phyloP scores from a whole-genome alignment of 1,284 basidiomycete species.

The Microbotryum saponariae region DNA sequence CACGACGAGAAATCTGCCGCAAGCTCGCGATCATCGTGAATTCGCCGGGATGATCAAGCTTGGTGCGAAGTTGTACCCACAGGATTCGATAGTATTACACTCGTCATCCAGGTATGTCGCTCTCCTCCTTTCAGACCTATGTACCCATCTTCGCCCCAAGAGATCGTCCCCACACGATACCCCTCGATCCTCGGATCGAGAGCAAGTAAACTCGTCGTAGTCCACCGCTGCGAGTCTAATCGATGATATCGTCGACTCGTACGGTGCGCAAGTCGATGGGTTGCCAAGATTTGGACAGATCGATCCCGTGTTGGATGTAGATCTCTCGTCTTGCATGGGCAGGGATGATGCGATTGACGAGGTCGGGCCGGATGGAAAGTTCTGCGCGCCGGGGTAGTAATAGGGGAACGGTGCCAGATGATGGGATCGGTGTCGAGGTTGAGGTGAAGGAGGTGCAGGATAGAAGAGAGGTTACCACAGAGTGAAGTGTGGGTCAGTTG shows the following conservation, averaged over 20 bases:
- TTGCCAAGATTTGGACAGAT: conserved; percentile 52
- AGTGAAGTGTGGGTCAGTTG: neutral
- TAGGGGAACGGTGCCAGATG: neutral
- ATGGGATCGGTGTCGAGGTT: neutral
- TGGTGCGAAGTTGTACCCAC: too few species aligned
- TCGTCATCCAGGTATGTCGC: too few species aligned
- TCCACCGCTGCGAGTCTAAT: too few species aligned
- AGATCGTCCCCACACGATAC: too few species aligned
- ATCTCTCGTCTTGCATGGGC: conserved; percentile 70
- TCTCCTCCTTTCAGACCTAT: too few species aligned
- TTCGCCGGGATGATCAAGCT: too few species aligned
- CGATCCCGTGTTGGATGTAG: conserved; percentile 72
- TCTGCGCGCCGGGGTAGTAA: conserved; percentile 45
- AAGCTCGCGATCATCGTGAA: too few species aligned
- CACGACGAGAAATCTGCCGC: too few species aligned
- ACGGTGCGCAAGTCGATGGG: conserved; percentile 34
- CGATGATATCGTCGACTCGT: neutral
- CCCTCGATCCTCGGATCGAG: too few species aligned
- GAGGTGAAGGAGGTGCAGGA: neutral
- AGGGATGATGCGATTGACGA: conserved; percentile 83
- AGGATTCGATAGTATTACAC: too few species aligned
- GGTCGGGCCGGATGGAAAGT: conserved; percentile 87
- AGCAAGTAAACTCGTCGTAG: too few species aligned
- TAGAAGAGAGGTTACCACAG: neutral
- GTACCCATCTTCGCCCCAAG: too few species aligned